Evolutionary conservation across 106 monocot species (phyloP), one percentile per base, ranked within the genome.

Genomic region (Hemerocallis citrina): DNA sequence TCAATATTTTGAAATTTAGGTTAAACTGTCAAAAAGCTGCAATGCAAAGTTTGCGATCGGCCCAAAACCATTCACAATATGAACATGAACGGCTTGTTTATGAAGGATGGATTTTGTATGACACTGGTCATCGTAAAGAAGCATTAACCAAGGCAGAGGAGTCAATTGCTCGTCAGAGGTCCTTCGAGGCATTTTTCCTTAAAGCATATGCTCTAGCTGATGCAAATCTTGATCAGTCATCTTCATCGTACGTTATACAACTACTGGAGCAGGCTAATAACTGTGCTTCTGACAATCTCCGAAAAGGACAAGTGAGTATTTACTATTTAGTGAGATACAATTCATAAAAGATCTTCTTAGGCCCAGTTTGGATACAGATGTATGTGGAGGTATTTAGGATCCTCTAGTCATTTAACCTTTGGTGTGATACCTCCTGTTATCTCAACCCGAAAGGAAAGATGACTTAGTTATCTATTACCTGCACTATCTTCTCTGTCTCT

Each of bases 31-130:
- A 99, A 54, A 99, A 99, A 71, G 81, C 92, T 39, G 98, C 98
- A 40, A 92, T 99, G 98, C 79, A 73, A 22, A 88, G 98, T 59
- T 66, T 99, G 67, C 71, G 92, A 0, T 34, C 77, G 79, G 98
- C 98, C 29, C 57, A 85, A 46, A 98, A 99, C 62, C 48, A 84
- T 78, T 88, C 98, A 36, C 55, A 63, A 16, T 62, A 82, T 64
- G 85, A 85, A 55, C 65, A 99, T 49, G 98, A 99, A 73, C 79
- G 82, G 76, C 91, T 99, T 63, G 84, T 99, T 21, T 99, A 99
- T 74, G 98, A 99, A 70, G 98, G 98, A 37, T 92, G 92, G 92
- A 92, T 99, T 74, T 66, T 99, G 34, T 99, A 99, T 71, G 98
- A 99, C 68, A 99, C 88, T 56, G 92, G 98, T 29, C 82, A 99